Evolutionary conservation across 2,329 filamentous ascomycete species (phyloP), one percentile per base, ranked within the genome.

Genomic region (Trichophyton verrucosum): DNA sequence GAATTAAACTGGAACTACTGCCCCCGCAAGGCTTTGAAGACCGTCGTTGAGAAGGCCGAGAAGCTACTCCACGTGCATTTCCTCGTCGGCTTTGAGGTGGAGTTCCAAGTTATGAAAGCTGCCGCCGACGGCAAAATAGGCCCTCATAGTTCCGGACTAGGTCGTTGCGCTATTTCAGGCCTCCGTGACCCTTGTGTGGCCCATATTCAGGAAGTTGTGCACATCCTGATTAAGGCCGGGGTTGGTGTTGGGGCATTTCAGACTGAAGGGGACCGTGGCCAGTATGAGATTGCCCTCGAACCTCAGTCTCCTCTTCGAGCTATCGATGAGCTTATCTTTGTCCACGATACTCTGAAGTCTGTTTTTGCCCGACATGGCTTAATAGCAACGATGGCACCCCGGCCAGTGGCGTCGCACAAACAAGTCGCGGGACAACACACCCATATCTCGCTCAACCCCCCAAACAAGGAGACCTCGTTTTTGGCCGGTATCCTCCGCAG

Each of bases 321-420:
- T 0, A 63, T 67, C 3, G 65, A 68, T 44, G 53, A 67, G 27
- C 55, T 67, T 7, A 33, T 67, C 2, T 36, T 64, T 3, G 64
- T 62, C 1, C 64, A 65, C 24, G 55, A 61, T 33, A 51, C 24
- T 13, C 47, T 68, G 15, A 68, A 66, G 36, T 47, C 55, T 8
- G 57, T 61, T 6, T 62, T 68, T 40, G 59, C 62, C 2, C 56
- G 51, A 17, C 63, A 64, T n/a, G 63, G 65, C 0, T 61, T 61
- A 36, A 47, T 61, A 11, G 66, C 60, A 3, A 67, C 65, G 2
- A 67, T 67, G 66, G 42, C 57, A 3, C 65, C 66, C 5, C 63
- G 64, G 27, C 65, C 65, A 5, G 51, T 55, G 27, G 17, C 65
- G 2, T 36, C 33, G 7, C n/a, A 36, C 42, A 7, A 38, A 11